A percentile compares a stretch with the other conserved stretches of the same genome.
These are phyloP conservation scores for Wickerhamiella shivajii DNA, from an alignment of 805 yeast genomes.

Conservation along the genomic window DNA sequence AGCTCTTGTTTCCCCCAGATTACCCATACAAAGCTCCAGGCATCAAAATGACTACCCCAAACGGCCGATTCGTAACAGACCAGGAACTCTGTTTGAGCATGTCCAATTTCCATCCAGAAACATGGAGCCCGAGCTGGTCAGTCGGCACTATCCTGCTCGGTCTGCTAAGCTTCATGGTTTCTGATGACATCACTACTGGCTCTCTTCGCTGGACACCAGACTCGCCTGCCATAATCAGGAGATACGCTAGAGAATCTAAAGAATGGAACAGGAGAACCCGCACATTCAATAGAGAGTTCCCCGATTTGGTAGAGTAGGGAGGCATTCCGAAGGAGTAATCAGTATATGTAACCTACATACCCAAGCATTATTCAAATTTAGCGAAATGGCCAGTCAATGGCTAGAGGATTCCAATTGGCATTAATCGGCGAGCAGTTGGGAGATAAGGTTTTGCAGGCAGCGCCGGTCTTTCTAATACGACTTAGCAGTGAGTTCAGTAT, in stretches of 20 bases:
- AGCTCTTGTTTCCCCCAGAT: constrained; percentile 66
- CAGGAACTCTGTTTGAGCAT: constrained; percentile 77
- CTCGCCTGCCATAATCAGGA: constrained; percentile 38
- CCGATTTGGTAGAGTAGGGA: constrained; percentile 42
- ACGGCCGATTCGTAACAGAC: constrained; percentile 70
- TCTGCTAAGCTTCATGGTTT: constrained; percentile 80
- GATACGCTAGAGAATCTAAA: constrained; percentile 42
- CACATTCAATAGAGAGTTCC: constrained; percentile 49
- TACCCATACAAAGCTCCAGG: constrained; percentile 88
- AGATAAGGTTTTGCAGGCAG: too few species aligned
- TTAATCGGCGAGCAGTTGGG: too few species aligned
- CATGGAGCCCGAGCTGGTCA: constrained; percentile 96
- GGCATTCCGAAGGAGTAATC: too few species aligned
- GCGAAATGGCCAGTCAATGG: too few species aligned
- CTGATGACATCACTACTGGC: constrained; percentile 42
- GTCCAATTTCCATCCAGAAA: constrained; percentile 88
- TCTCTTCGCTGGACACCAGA: constrained; percentile 24
- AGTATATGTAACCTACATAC: too few species aligned
- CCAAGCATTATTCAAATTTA: too few species aligned
- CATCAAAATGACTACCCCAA: constrained; percentile 72
- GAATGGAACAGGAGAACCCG: constrained; percentile 37
- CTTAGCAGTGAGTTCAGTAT: too few species aligned
- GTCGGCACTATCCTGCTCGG: constrained; percentile 82
- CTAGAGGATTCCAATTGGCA: too few species aligned
- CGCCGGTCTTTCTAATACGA: too few species aligned